phyloP scores from a whole-genome alignment of 495 filamentous ascomycete species.

The Podospora didyma region DNA sequence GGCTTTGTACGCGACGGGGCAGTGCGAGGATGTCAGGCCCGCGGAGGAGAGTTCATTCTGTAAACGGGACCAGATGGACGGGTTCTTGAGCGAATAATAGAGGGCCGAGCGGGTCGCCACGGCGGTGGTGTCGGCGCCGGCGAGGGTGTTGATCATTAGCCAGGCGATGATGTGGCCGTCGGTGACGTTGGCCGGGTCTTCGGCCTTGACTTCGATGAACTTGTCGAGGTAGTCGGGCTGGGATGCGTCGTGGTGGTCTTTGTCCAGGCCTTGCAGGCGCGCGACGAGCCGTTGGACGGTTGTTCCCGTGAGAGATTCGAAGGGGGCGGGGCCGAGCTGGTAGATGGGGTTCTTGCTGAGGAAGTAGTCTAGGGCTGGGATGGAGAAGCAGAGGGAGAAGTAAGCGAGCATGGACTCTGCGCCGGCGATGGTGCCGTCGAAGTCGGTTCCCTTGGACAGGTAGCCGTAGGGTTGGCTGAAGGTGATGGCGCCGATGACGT shows the following conservation, averaged over 20 bases:
- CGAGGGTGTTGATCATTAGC: slow-evolving; percentile 35
- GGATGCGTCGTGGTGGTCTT: slow-evolving; percentile 8
- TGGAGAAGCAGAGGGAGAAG: slow-evolving; percentile 35
- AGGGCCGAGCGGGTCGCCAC: slow-evolving; percentile 28
- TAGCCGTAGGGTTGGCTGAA: slow-evolving; percentile 37
- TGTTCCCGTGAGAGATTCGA: slow-evolving; percentile 13
- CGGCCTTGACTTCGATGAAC: slow-evolving; percentile 23
- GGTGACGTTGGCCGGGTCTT: slow-evolving; percentile 20
- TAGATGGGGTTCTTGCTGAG: slow-evolving; percentile 45
- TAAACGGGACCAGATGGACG: slow-evolving; percentile 20
- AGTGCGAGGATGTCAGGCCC: background rate
- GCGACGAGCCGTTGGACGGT: slow-evolving; percentile 8
- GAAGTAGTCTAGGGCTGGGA: slow-evolving; percentile 44
- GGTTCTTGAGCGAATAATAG: slow-evolving; percentile 31
- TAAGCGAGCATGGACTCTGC: slow-evolving; percentile 43
- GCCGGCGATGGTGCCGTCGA: slow-evolving; percentile 32
- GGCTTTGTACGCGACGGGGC: slow-evolving; percentile 13
- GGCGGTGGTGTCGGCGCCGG: slow-evolving; percentile 41
- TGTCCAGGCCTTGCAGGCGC: slow-evolving; percentile 14
- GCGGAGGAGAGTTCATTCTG: slow-evolving; percentile 16
- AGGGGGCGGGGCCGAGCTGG: slow-evolving; percentile 27
- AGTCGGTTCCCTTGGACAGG: slow-evolving; percentile 34
- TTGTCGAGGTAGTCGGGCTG: slow-evolving; percentile 23
- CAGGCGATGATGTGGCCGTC: slow-evolving; percentile 17
- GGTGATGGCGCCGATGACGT: slow-evolving; percentile 27